phyloP scores from a whole-genome alignment of 345 rosid species.

The Salix udensis region DNA sequence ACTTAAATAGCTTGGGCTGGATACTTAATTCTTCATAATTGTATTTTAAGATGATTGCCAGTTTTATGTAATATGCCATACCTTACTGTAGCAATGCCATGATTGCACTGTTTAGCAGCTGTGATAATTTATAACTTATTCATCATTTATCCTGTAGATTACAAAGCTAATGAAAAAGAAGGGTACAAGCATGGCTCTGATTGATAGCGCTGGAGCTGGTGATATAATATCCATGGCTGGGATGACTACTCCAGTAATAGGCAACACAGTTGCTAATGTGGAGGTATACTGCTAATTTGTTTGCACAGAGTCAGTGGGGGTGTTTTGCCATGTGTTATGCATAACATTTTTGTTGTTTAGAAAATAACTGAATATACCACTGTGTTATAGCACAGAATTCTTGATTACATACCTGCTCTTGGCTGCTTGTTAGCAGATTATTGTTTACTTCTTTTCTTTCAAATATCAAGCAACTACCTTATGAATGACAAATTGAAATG shows the following conservation, averaged over 20 bases:
- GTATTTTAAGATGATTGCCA: not conserved
- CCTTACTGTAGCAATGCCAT: not conserved
- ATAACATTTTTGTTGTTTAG: not conserved
- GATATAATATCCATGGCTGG: constrained; percentile 95
- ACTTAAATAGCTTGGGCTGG: not conserved
- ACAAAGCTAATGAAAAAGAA: constrained; percentile 94
- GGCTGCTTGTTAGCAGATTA: not conserved
- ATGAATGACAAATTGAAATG: not conserved
- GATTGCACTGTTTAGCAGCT: not conserved
- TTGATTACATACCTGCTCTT: not conserved
- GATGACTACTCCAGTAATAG: constrained; percentile 75
- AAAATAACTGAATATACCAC: not conserved
- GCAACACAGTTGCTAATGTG: constrained; percentile 78
- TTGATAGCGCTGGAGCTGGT: constrained; percentile 92
- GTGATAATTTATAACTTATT: constrained; percentile 6
- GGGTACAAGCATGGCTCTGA: constrained; percentile 74
- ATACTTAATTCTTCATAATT: not conserved
- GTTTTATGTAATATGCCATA: not conserved
- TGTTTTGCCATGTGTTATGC: constrained; percentile 1
- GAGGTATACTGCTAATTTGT: constrained; percentile 48
- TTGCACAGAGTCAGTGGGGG: not conserved
- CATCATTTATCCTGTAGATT: constrained; percentile 47
- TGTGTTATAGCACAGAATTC: not conserved
- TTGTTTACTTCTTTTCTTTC: not conserved
- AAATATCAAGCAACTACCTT: not conserved